Percentiles rank a stretch among this genome's conserved stretches.
Evolutionary conservation across 2,329 filamentous ascomycete species (phyloP).

Genomic region (Hysterium pulicare): DNA sequence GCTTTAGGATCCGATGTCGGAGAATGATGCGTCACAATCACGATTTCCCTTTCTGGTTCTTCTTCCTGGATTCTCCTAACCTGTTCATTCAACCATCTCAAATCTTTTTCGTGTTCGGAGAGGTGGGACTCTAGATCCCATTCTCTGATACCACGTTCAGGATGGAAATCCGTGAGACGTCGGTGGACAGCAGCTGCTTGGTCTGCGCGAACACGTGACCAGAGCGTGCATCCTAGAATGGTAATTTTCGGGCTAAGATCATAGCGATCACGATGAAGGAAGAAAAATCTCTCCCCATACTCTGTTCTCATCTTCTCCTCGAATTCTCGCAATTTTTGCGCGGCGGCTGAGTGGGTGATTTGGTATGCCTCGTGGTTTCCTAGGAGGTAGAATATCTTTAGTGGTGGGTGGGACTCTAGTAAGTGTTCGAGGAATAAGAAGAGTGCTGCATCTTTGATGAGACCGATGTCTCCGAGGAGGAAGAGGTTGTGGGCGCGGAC

Average conservation of each 20-base stretch:
- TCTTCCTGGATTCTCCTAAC: conserved; percentile 22
- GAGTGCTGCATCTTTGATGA: conserved; percentile 8
- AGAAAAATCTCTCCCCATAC: conserved; percentile 12
- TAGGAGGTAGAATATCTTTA: conserved; percentile 15
- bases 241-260: conserved; percentile 13
- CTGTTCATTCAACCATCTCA: conserved; percentile 44
- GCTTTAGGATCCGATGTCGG: conserved; percentile 37
- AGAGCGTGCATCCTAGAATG: conserved; percentile 20
- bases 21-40: conserved; percentile 46
- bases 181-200: conserved; percentile 4
- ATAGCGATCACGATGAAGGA: conserved; percentile 13
- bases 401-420: conserved; percentile 5
- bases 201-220: conserved; percentile 7
- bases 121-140: conserved; percentile 42
- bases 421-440: conserved; percentile 13
- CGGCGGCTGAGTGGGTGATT: conserved; percentile 2
- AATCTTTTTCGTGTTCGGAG: conserved; percentile 36
- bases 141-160: conserved; percentile 15
- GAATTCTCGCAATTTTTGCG: conserved; percentile 10
- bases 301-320: conserved; percentile 7
- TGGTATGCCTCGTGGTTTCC: conserved; percentile 20
- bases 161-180: conserved; percentile 18
- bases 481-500: conserved; percentile 10
- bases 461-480: conserved; percentile 18
- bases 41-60: conserved; percentile 21